A percentile compares a stretch with the other conserved stretches of the same genome.
Evolutionary conservation across 140 eudicot species (phyloP).

Genomic region (Artemisia princeps): DNA sequence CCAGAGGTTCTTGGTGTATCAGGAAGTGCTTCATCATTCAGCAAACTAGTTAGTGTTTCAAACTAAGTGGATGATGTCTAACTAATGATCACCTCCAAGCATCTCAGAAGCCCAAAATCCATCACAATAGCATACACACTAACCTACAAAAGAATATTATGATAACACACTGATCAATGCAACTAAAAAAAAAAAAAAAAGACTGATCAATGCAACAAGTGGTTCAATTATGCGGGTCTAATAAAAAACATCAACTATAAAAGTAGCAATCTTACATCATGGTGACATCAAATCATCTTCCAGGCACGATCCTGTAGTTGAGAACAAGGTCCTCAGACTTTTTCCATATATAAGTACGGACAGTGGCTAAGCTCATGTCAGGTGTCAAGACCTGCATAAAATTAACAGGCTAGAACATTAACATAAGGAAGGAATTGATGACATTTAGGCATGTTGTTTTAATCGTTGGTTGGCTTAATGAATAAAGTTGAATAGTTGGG

Average conservation of each 20-base stretch:
- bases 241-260: neutral
- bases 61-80: conserved; percentile 8
- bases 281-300: conserved; percentile 35
- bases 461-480: no score
- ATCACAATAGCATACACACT: neutral
- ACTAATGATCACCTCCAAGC: conserved; percentile 20
- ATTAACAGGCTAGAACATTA: conserved; percentile 12
- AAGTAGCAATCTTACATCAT: conserved; percentile 25
- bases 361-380: conserved; percentile 95
- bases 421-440: neutral
- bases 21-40: conserved; percentile 21
- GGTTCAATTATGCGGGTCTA: no score
- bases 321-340: conserved; percentile 84
- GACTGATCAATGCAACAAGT: no score
- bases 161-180: no score
- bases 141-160: no score
- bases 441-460: no score
- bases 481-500: no score
- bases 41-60: conserved; percentile 14
- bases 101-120: conserved; percentile 21
- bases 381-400: conserved; percentile 63
- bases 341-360: conserved; percentile 88
- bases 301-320: conserved; percentile 56
- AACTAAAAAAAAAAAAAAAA: no score
- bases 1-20: conserved; percentile 26